Evolutionary conservation across 164 flowering plant species (phyloP), one percentile per base, ranked within the genome.

Genomic region (Houttuynia cordata): DNA sequence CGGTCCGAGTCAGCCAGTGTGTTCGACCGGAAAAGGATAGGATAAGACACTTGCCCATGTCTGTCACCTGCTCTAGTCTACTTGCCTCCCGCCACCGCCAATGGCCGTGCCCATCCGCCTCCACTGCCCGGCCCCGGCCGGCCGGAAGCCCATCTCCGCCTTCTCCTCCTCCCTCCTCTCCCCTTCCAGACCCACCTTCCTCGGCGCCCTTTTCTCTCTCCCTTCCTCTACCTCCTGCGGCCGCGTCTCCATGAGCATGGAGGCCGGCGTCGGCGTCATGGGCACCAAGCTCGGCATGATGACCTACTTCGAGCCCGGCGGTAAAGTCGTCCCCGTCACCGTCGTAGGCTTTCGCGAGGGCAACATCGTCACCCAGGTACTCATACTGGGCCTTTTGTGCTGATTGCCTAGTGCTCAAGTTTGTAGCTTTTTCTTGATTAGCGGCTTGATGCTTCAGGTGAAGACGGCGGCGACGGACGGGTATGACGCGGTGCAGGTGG

Each of bases 261-360:
- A 94, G 37, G 99, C 97, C 0, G 99, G 99, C 9, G 60, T 94
- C 8, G 97, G 99, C 6, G 85, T 94, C 0, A 88, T 94, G 99
- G 97, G 85, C 0, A 87, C 97, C 4, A 94, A 94, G 73, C 79
- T 94, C 0, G 99, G 99, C 0, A 94, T 94, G 99, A 91, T 91
- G 97, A 80, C 78, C 45, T 83, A 62, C 78, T 94, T 94, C 70
- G 92, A 88, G 19, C 66, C 83, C 4, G 64, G 74, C 8, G 96
- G 96, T 0, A 75, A 69, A 51, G 96, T 87, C 1, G 83, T 94
- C 1, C 99, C 97, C 0, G 99, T 91, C 7, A 91, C 99, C 0
- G 90, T 94, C 1, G 82, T 91, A 17, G 99, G 97, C 0, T 91
- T 94, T 63, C 72, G 82, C 13, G 99, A 94, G 66, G 99, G 97